Evolutionary conservation across 805 yeast genomes (phyloP).

Genomic region (Pichia phayaonensis): DNA sequence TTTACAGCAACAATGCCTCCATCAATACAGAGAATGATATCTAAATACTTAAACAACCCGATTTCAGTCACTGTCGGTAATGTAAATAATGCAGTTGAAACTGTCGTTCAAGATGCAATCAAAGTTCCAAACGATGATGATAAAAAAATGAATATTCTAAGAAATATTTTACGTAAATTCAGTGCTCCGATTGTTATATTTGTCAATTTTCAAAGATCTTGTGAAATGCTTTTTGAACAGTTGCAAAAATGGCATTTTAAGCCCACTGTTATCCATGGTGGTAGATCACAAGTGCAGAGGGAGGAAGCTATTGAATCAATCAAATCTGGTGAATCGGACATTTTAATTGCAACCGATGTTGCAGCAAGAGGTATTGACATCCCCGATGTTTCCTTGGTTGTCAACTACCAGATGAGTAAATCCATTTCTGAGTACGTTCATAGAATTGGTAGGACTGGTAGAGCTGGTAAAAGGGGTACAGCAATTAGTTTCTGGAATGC

Average conservation of each 20-base stretch:
- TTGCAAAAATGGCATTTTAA: slow-evolving; percentile 39
- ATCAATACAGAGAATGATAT: slow-evolving; percentile 57
- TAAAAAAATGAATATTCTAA: slow-evolving; percentile 37
- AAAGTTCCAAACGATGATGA: slow-evolving; percentile 38
- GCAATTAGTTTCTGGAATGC: slow-evolving; percentile 66
- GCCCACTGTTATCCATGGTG: slow-evolving; percentile 73
- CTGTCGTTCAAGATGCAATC: slow-evolving; percentile 64
- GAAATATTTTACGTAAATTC: slow-evolving; percentile 30
- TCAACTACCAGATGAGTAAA: slow-evolving; percentile 79
- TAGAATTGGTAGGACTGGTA: slow-evolving; percentile 93
- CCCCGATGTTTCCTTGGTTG: slow-evolving; percentile 75
- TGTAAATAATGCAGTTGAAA: slow-evolving; percentile 55
- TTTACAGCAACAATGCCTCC: slow-evolving; percentile 91
- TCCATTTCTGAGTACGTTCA: slow-evolving; percentile 81
- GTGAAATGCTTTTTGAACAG: slow-evolving; percentile 56
- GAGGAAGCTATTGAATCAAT: slow-evolving; percentile 66
- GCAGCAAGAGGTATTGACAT: slow-evolving; percentile 96
- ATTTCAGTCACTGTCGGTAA: slow-evolving; percentile 62
- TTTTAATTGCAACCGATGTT: slow-evolving; percentile 86
- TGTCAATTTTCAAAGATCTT: slow-evolving; percentile 67
- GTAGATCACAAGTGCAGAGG: slow-evolving; percentile 76
- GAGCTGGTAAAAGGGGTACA: slow-evolving; percentile 80
- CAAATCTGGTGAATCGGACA: slow-evolving; percentile 45
- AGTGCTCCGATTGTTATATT: slow-evolving; percentile 74
- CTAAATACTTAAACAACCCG: slow-evolving; percentile 54